Base-by-base conservation (phyloP, 352 stramenopile genomes). In the Phytophthora sp. region DNA sequence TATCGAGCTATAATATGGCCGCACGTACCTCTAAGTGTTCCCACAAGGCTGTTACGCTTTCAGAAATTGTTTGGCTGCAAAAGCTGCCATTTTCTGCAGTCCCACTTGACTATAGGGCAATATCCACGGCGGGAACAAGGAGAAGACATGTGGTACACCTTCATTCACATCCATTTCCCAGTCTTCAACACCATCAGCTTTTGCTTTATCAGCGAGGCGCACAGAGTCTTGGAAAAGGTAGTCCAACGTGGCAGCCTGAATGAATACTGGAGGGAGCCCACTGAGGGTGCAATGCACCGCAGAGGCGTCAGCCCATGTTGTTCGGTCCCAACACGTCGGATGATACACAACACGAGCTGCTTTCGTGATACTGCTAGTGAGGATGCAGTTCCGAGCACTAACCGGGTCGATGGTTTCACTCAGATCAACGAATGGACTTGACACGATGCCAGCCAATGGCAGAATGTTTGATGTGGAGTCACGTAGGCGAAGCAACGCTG, bases 131-230 rank as follows among this genome's bases (percentile, higher is more conserved):
- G 78, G 78, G 15, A 84, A 69, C 18, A 77, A 31, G 1, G 67
- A 45, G 29, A 82, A 80, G 1, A 76, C 65, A 50, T 86, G 75
- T 26, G 65, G 47, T 55, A 86, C 47, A 16, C 68, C 63, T 18
- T 72, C 54, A n/a, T 76, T 68, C 29, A 77, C 57, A 38, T 83
- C 68, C 11, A 85, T 26, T 54, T 82, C 63, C 72, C 72, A 79
- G 35, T 78, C 59, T 13, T 15, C 44, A 2, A 70, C 57, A 5
- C 71, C 74, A 45, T 81, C 71, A 47, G 56, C 45, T 42, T 74
- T 55, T 9, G 70, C 73, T 15, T 68, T 75, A 21, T 69, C 46
- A 3, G 46, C 31, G 1, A 83, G 64, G 7, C n/a, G n/a, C 12
- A 72, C 15, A 4, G 68, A 68, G 21, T 81, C 47, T 55, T 69